Base-by-base conservation (phyloP, 192 early-diverging fungal genomes). In the Backusella mclennaniae region DNA sequence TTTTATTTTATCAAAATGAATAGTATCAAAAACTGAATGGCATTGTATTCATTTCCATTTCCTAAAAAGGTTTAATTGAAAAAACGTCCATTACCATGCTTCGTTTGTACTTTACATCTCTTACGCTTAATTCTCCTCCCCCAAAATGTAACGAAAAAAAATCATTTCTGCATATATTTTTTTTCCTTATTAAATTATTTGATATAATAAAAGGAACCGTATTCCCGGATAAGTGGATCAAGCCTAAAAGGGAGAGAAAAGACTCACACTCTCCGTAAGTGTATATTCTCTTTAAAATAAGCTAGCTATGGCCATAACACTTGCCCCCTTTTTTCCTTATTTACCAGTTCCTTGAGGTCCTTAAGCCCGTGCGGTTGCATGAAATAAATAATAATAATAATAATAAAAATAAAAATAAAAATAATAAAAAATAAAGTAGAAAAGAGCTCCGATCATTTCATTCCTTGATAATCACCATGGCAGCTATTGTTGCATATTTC, bases 391-490 rank as follows among this genome's bases (percentile, higher is more conserved):
- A 69, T 26, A 41, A 69, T 11, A 69, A 67, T 39, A 38, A 67
- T 66, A 67, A 66, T 3, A 66, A 66, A 1, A 35, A 38, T 12
- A 69, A 69, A 8, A 69, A 69, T n/a, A 49, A 49, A 0, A 59
- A 59, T 26, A 26, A n/a, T n/a, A n/a, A n/a, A 59, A 26, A 59
- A 59, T 59, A 59, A 59, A 26, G 23, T 59, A 12, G 53, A 71
- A 70, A 71, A 71, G 69, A 71, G 69, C 41, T 71, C 69, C 69
- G 69, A 71, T 46, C 8, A 71, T 49, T 71, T 31, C 69, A 71
- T 71, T 71, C 69, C 69, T 71, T 71, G 69, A 71, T 71, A 71
- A 44, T 70, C 69, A 70, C 69, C 42, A 39, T 71, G 26, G 36
- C 41, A 71, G 38, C 41, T 46, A 38, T 31, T 71, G 41, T 41